Conservation (phyloP, 1,139 yeast genomes). For the Debaryomyces subglobosus region DNA sequence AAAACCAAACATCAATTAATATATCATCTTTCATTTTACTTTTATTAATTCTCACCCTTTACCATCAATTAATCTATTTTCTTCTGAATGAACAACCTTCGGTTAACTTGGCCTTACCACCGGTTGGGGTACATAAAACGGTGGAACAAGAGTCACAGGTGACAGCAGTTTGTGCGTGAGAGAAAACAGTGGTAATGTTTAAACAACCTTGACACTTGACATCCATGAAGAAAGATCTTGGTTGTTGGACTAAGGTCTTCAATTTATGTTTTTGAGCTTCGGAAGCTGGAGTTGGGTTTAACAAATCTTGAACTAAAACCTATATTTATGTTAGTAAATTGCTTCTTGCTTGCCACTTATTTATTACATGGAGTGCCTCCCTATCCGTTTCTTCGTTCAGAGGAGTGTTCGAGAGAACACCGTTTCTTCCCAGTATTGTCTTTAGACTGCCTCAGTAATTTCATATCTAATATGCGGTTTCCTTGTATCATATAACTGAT, state of each 20-base stretch:
- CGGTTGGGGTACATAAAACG: slow-evolving; percentile 95
- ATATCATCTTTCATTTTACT: slow-evolving; percentile 6
- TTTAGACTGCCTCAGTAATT: not conserved
- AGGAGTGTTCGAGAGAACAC: not conserved
- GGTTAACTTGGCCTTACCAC: slow-evolving; percentile 97
- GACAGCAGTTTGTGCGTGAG: slow-evolving; percentile 98
- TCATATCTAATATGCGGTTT: not conserved
- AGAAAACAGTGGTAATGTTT: slow-evolving; percentile 95
- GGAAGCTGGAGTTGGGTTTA: slow-evolving; percentile 92
- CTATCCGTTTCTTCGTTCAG: not conserved
- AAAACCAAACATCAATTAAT: slow-evolving; percentile 8
- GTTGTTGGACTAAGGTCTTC: slow-evolving; percentile 91
- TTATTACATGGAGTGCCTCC: not conserved
- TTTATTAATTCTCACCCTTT: slow-evolving; percentile 8
- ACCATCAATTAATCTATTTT: slow-evolving; percentile 56
- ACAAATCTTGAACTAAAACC: slow-evolving; percentile 92
- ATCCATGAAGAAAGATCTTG: slow-evolving; percentile 97
- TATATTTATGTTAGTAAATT: slow-evolving; percentile 11
- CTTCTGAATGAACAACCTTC: slow-evolving; percentile 98
- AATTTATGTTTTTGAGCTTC: slow-evolving; percentile 95
- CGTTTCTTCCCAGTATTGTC: not conserved
- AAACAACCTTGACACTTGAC: slow-evolving; percentile 97
- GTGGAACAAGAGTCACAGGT: slow-evolving; percentile 96
- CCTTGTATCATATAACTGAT: not conserved
- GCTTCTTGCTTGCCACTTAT: not conserved